phyloP scores from a whole-genome alignment of 805 yeast species.

The Wickerhamiella siamensis region DNA sequence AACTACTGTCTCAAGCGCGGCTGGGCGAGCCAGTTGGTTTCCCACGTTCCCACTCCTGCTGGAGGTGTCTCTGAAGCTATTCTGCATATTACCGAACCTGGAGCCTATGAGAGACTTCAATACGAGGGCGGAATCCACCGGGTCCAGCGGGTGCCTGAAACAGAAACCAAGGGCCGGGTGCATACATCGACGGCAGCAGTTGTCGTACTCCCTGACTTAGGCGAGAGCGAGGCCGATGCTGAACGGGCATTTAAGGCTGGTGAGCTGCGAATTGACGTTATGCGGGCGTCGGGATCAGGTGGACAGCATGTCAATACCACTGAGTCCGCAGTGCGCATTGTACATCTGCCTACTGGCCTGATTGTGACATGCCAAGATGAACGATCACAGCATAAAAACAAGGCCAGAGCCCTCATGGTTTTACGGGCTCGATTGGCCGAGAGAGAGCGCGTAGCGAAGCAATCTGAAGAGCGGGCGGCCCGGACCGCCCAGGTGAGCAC shows the following conservation, averaged over 20 bases:
- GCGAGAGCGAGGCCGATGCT: constrained; percentile 34
- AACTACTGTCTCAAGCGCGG: constrained; percentile 47
- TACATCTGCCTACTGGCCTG: constrained; percentile 84
- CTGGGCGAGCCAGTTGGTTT: constrained; percentile 55
- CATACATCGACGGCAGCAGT: constrained; percentile 97
- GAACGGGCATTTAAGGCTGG: constrained; percentile 70
- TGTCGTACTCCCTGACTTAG: constrained; percentile 61
- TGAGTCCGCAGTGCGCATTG: constrained; percentile 87
- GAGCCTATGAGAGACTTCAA: constrained; percentile 57
- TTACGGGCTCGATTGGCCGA: constrained; percentile 78
- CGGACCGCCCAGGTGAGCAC: constrained; percentile 75
- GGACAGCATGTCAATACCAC: constrained; percentile 98
- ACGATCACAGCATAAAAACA: constrained; percentile 85
- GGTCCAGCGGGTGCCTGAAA: constrained; percentile 85
- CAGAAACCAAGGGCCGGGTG: constrained; percentile 85
- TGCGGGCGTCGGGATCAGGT: constrained; percentile 95
- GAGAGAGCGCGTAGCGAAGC: constrained; percentile 48
- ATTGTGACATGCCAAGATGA: constrained; percentile 87
- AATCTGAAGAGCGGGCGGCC: constrained; percentile 47
- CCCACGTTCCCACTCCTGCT: constrained; percentile 39
- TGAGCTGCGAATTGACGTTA: constrained; percentile 87
- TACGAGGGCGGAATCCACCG: constrained; percentile 93
- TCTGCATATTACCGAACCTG: constrained; percentile 55
- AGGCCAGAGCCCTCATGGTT: constrained; percentile 79
- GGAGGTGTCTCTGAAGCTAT: constrained; percentile 65